Percentiles rank a stretch among this genome's conserved stretches.
phyloP scores from a whole-genome alignment of 306 rosid species.

The Vigna mungo region DNA sequence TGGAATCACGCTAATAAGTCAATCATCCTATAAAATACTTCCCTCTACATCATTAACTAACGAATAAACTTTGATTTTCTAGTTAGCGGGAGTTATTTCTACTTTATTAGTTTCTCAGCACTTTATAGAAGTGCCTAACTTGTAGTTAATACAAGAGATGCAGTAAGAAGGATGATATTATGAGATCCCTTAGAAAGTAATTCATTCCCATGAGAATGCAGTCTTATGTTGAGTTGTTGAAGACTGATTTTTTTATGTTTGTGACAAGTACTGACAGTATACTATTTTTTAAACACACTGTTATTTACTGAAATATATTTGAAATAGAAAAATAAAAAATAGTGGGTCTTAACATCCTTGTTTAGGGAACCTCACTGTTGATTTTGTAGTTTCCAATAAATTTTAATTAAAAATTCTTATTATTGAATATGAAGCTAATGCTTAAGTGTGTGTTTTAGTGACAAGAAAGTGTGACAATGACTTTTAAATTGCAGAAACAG shows the following conservation, averaged over 20 bases:
- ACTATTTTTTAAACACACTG: background rate
- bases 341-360: background rate
- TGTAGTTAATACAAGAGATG: slow-evolving; percentile 10
- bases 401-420: background rate
- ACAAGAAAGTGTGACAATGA: slow-evolving; percentile 39
- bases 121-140: slow-evolving; percentile 7
- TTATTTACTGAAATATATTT: background rate
- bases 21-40: slow-evolving; percentile 20
- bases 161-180: background rate
- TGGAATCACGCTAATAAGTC: background rate
- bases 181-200: background rate
- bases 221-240: slow-evolving; percentile 11
- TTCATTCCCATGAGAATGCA: slow-evolving; percentile 9
- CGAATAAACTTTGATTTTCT: slow-evolving; percentile 28
- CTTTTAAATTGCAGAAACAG: slow-evolving; percentile 67
- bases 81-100: background rate
- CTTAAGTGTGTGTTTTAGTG: slow-evolving; percentile 10
- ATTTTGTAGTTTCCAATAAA: background rate
- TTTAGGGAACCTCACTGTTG: background rate
- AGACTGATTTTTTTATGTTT: background rate
- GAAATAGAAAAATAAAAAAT: background rate
- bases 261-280: background rate
- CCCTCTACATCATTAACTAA: background rate
- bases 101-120: slow-evolving; percentile 7
- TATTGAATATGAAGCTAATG: slow-evolving; percentile 11